These are phyloP conservation scores for Plasmodiophora brassicae DNA, from an alignment of 208 protist species.

Conservation along the genomic window DNA sequence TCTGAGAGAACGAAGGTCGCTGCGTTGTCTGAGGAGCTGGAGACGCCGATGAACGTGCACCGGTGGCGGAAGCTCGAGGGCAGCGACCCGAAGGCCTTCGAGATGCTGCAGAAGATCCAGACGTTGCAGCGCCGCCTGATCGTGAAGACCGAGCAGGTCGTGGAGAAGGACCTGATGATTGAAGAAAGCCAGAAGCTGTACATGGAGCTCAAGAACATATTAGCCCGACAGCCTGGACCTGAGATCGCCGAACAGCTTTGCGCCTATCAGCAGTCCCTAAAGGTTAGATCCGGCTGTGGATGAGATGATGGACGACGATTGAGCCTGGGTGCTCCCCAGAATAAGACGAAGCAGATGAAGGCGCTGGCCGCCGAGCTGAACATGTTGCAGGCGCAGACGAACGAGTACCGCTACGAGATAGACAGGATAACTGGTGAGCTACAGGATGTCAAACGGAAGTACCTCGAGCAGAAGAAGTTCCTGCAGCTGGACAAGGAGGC, in stretches of 20 bases:
- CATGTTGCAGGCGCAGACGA: conserved; percentile 72
- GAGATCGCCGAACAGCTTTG: conserved; percentile 89
- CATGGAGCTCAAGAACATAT: conserved; percentile 75
- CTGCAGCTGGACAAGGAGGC: conserved; percentile 58
- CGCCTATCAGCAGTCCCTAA: conserved; percentile 82
- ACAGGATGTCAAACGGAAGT: conserved; percentile 84
- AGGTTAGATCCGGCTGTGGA: not conserved
- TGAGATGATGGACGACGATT: not conserved
- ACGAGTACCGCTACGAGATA: conserved; percentile 80
- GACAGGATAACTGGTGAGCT: conserved; percentile 79
- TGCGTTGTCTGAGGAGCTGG: conserved; percentile 88
- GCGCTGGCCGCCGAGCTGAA: conserved; percentile 67
- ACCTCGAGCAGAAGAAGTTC: conserved; percentile 80
- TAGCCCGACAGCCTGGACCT: conserved; percentile 84
- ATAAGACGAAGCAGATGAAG: conserved; percentile 79
- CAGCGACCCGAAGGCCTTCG: conserved; percentile 65
- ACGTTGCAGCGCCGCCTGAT: conserved; percentile 89
- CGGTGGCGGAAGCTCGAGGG: conserved; percentile 91
- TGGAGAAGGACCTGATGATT: conserved; percentile 75
- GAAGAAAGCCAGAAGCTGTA: conserved; percentile 80
- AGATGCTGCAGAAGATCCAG: conserved; percentile 93
- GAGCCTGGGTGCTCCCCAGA: conserved; percentile 49
- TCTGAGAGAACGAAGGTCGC: conserved; percentile 57
- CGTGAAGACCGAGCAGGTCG: conserved; percentile 78
- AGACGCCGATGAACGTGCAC: conserved; percentile 94